Evolutionary conservation across 768 basidiomycete species (phyloP), one percentile per base, ranked within the genome.

Genomic region (Rhodosporidiobolus sp.): DNA sequence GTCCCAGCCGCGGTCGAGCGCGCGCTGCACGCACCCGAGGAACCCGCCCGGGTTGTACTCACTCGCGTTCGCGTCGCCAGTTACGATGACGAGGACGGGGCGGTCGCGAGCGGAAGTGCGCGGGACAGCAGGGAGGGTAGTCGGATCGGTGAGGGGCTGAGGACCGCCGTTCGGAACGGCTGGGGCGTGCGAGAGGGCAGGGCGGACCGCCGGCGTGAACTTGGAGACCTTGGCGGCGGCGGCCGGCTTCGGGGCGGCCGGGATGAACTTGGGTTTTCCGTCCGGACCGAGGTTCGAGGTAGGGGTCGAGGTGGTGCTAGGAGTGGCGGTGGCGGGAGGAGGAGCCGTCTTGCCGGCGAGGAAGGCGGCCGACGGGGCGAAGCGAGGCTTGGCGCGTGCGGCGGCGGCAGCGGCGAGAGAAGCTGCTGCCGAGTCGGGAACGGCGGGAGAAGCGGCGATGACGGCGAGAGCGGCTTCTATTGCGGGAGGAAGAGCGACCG

Each of bases 21-120:
- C 94, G 20, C 88, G 88, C 68, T 90, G 83, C 20, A 94, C 91
- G 55, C 90, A 90, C 0, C 93, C 92, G 34, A 94, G 80, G 82
- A 96, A 98, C 11, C 94, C 94, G 78, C 93, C 90, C 70, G 92
- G 90, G 80, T 88, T 94, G 80, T 95, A 96, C 79, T 95, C 90
- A 10, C 91, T 90, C 17, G 90, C 88, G 77, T 92, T 91, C 32
- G 92, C 93, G 80, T 98, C 94, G 9, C 94, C 94, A 0, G 94
- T 96, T 1, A 92, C 94, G 54, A 97, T 86, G 56, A 96, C 89
- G 76, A 96, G 90, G 28, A 91, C 92, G 9, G 79, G 65, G 38
- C 67, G 68, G 57, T 55, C 20, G 0, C 88, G 88, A 4, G 86
- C 87, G 1, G 85, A 84, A 24, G 83, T 83, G 72, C 91, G 89